Evolutionary conservation across 2,329 filamentous ascomycete species (phyloP).

Genomic region (Biscogniauxia mediterranea): DNA sequence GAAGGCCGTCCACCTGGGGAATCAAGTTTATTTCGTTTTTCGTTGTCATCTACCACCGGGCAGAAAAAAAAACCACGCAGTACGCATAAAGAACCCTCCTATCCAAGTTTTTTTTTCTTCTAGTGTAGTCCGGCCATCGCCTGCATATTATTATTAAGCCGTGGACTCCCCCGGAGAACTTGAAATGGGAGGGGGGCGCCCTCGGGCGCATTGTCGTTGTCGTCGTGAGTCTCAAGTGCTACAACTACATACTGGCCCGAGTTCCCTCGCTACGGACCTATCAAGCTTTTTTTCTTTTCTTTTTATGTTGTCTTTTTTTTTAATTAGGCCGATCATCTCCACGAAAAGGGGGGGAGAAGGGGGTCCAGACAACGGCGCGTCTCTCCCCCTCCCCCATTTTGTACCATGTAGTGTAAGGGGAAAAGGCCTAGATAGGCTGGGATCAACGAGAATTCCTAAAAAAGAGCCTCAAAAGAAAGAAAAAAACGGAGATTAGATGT

Average conservation of each 20-base stretch:
- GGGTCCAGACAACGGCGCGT: neutral
- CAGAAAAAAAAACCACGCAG: no score
- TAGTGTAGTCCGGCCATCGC: no score
- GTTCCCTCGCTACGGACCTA: neutral
- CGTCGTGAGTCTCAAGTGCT: neutral
- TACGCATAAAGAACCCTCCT: no score
- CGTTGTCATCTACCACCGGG: no score
- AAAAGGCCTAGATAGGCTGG: neutral
- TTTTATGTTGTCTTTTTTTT: neutral
- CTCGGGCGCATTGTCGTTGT: no score
- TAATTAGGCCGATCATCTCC: neutral
- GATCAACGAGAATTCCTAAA: neutral
- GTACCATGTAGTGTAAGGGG: neutral
- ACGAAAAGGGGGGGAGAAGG: neutral
- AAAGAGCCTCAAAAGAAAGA: neutral
- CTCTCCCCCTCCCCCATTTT: neutral
- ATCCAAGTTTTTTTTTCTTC: no score
- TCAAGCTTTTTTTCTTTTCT: neutral
- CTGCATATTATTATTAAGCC: neutral
- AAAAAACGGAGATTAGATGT: neutral
- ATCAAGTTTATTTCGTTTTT: no score
- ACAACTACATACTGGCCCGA: neutral
- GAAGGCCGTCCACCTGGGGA: no score
- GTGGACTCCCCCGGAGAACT: neutral
- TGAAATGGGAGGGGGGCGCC: neutral